Conservation (phyloP, 305 asterid species). For the Fraxinus sp. region DNA sequence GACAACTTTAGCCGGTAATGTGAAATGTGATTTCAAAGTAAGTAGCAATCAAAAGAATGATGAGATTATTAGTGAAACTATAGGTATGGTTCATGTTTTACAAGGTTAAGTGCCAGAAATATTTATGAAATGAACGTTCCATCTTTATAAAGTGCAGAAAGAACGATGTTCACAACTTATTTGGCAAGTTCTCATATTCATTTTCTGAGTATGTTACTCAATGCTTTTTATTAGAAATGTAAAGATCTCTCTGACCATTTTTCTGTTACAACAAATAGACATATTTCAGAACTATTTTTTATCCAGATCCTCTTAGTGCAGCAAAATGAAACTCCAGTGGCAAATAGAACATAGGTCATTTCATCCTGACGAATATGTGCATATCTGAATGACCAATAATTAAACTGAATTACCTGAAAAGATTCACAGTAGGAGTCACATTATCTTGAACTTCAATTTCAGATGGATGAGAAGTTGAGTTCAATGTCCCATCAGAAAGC, state of each 20-base stretch:
- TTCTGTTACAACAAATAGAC: neutral
- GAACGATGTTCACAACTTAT: neutral
- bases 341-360: neutral
- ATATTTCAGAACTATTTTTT: neutral
- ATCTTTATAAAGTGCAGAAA: neutral
- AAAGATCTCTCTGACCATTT: neutral
- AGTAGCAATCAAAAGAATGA: neutral
- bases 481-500: slow-evolving; percentile 51
- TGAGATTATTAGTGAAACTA: neutral
- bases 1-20: neutral
- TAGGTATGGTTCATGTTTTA: neutral
- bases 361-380: slow-evolving; percentile 7
- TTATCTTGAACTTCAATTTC: slow-evolving; percentile 47
- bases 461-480: slow-evolving; percentile 57
- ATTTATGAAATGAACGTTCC: neutral
- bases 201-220: neutral
- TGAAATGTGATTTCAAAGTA: neutral
- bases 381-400: slow-evolving; percentile 15
- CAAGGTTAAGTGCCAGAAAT: neutral
- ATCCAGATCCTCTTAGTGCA: neutral
- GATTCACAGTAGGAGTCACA: slow-evolving; percentile 35
- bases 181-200: neutral
- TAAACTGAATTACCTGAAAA: slow-evolving; percentile 51
- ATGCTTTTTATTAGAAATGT: neutral
- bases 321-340: neutral